Evolutionary conservation across 2,329 filamentous ascomycete genomes (phyloP), one percentile per base, ranked within the genome.

Genomic region (Colletotrichum orchidophilum): DNA sequence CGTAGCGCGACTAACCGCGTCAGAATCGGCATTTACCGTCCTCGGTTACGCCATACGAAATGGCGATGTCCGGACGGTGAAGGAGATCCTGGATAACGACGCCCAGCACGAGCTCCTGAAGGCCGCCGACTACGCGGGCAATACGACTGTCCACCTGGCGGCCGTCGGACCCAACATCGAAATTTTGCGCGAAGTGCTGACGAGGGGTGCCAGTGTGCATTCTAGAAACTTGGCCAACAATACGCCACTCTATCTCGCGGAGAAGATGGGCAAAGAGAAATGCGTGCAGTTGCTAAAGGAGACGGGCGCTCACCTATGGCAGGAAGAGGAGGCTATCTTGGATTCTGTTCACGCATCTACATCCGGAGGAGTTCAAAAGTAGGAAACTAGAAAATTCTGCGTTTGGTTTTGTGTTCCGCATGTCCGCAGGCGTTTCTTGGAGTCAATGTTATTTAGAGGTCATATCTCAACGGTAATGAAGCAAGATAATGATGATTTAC

Each of bases 11-110:
- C 81, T 89, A 39, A 85, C 85, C 1, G 75, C 82, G 3, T 78
- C 80, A 72, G 87, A 90, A 73, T 89, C 92, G 52, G 92, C 90
- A 63, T 91, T 97, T 76, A 91, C 93, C 2, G 90, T 91, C 1
- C 87, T 97, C 11, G 94, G 93, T 18, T 96, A 96, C 79, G 93
- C 93, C 50, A 93, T 97, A 75, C 89, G 90, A 71, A 89, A 91
- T 70, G 92, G 92, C 29, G 90, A 96, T 78, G 80, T 93, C 59
- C 83, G 85, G 54, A 87, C 88, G 24, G 92, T 94, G 24, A 84
- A 85, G 74, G 88, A 93, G 70, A 87, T 96, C 57, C 86, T 96
- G 69, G 87, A 89, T 46, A 91, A 94, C 76, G 87, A 91, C 73
- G 77, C 75, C 65, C 76, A 78, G 71, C 80, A 87, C 68, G 89